These are phyloP conservation scores for Sphenostylis stenocarpa DNA, from an alignment of 306 rosid species.

Conservation along the genomic window DNA sequence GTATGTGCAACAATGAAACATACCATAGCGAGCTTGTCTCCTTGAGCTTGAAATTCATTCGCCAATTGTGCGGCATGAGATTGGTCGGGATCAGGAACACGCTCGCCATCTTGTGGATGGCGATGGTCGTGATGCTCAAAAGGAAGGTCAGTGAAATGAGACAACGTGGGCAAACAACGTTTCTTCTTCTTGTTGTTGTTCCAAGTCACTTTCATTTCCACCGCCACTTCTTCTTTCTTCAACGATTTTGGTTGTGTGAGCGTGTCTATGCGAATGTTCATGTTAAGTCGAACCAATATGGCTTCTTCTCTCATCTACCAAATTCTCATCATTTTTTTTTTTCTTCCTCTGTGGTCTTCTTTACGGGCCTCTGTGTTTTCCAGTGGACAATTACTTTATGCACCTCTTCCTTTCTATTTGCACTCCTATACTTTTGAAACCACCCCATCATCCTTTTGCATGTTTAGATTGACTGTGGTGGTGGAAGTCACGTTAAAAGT, in stretches of 20 bases:
- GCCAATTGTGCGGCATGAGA: conserved; percentile 33
- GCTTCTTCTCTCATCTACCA: background rate
- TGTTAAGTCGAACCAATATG: background rate
- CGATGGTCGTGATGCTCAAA: conserved; percentile 31
- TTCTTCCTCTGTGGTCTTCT: too few species aligned
- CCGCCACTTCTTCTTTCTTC: conserved; percentile 10
- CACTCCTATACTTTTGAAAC: too few species aligned
- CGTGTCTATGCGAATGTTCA: too few species aligned
- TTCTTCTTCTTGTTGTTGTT: conserved; percentile 31
- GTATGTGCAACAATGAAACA: background rate
- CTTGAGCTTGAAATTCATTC: conserved; percentile 47
- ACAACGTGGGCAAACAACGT: conserved; percentile 35
- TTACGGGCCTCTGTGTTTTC: too few species aligned
- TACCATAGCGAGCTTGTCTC: conserved; percentile 53
- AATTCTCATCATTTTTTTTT: background rate
- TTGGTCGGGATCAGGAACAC: conserved; percentile 7
- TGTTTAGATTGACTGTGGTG: too few species aligned
- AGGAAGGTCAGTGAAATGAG: conserved; percentile 43
- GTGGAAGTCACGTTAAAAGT: too few species aligned
- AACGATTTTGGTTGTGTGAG: background rate
- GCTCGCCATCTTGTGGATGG: background rate
- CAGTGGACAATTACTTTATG: too few species aligned
- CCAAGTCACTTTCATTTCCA: conserved; percentile 53
- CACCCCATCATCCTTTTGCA: too few species aligned
- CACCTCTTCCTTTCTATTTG: too few species aligned